Evolutionary conservation across 768 basidiomycete genomes (phyloP).

Genomic region (Tephrocybe sp.): DNA sequence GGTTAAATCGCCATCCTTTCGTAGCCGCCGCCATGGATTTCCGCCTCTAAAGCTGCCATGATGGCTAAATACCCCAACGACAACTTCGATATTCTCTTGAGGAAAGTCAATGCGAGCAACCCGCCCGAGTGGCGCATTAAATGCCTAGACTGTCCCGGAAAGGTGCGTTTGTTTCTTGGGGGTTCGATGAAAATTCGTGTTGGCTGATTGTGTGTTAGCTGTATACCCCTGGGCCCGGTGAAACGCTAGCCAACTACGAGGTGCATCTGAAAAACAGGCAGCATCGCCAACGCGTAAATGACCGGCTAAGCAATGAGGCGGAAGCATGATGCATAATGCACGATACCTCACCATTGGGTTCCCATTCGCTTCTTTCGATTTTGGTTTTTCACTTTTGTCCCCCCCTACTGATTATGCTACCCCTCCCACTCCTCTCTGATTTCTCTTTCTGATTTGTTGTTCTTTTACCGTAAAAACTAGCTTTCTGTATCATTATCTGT

Average conservation of each 20-base stretch:
- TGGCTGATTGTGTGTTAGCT: conserved; percentile 61
- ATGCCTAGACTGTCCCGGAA: conserved; percentile 91
- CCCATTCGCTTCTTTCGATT: conserved; percentile 1
- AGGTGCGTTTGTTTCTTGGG: no score
- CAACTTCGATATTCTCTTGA: conserved; percentile 73
- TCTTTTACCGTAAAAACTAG: no score
- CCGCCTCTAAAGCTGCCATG: conserved; percentile 64
- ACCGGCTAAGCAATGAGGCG: conserved; percentile 39
- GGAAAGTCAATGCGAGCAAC: conserved; percentile 53
- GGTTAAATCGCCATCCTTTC: no score
- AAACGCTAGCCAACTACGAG: conserved; percentile 87
- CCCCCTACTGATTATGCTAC: no score
- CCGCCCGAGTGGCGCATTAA: conserved; percentile 87
- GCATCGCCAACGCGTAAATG: conserved; percentile 74
- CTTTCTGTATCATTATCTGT: no score
- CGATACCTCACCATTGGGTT: conserved; percentile 7
- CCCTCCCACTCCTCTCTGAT: background rate
- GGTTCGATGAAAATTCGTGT: no score
- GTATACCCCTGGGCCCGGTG: conserved; percentile 88
- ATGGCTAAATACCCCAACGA: conserved; percentile 78
- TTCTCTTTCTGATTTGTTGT: background rate
- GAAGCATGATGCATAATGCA: conserved; percentile 17
- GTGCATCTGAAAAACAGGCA: conserved; percentile 88
- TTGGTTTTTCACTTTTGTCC: no score
- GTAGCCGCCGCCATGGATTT: conserved; percentile 73